These are phyloP conservation scores for Fusarium bulbicola DNA, from an alignment of 2,329 filamentous ascomycete species.

Conservation along the genomic window DNA sequence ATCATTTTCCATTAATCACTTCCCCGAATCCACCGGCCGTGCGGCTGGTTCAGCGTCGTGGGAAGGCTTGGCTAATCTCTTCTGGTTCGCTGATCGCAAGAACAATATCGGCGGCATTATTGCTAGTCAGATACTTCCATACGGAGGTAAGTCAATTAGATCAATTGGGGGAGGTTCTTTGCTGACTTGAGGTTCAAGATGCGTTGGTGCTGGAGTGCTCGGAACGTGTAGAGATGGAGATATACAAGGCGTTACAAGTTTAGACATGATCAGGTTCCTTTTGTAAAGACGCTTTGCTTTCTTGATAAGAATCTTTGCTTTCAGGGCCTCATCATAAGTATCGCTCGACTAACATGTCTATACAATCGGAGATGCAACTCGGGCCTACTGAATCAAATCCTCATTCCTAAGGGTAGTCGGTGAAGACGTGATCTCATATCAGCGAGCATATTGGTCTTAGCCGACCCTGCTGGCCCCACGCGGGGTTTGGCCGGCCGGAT, in stretches of 20 bases:
- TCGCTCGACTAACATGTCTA: neutral
- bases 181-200: neutral
- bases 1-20: neutral
- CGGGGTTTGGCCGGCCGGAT: neutral
- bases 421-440: neutral
- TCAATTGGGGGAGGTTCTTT: rapidly evolving
- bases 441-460: neutral
- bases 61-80: neutral
- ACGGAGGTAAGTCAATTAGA: rapidly evolving
- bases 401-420: neutral
- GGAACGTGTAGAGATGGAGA: neutral
- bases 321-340: neutral
- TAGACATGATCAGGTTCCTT: neutral
- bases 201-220: neutral
- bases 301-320: neutral
- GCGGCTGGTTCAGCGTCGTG: neutral
- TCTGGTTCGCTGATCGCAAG: neutral
- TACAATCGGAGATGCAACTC: neutral
- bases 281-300: neutral
- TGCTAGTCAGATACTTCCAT: neutral
- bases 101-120: neutral
- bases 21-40: neutral
- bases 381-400: neutral
- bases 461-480: neutral
- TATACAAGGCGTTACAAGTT: neutral